These are phyloP conservation scores for Triadica sebifera DNA, from an alignment of 345 rosid genomes.

Conservation along the genomic window DNA sequence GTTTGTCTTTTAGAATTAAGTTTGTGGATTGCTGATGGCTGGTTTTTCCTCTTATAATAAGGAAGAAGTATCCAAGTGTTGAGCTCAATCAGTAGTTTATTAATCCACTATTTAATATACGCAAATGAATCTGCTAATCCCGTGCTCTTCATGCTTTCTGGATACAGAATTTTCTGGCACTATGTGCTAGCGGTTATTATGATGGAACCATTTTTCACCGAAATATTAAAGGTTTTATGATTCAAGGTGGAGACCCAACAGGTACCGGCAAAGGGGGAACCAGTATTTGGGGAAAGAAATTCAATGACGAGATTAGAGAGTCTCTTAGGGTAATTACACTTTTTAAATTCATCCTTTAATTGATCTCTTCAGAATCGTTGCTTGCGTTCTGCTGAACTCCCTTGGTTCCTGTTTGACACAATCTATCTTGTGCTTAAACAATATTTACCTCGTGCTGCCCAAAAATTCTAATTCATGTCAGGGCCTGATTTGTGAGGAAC, in stretches of 20 bases:
- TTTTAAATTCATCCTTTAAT: background rate
- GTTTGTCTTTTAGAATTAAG: background rate
- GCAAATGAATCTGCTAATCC: background rate
- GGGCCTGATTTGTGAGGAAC: background rate
- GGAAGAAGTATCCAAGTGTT: background rate
- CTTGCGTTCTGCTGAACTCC: background rate
- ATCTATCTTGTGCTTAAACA: background rate
- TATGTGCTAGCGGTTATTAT: constrained; percentile 91
- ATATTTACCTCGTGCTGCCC: background rate
- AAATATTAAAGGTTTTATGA: constrained; percentile 95
- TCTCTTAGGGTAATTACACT: constrained; percentile 72
- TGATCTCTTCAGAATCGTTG: background rate
- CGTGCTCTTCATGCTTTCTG: background rate
- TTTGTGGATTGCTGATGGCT: background rate
- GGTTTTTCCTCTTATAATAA: background rate
- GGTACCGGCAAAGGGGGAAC: constrained; percentile 98
- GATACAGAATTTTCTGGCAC: constrained; percentile 84
- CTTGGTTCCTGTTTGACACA: background rate
- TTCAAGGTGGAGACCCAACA: constrained; percentile 97
- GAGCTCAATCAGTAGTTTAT: background rate
- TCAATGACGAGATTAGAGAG: constrained; percentile 93
- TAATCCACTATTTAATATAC: background rate
- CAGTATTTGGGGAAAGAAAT: constrained; percentile 98
- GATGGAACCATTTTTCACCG: constrained; percentile 91
- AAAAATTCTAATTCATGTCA: background rate